Conservation (phyloP, 371 early-diverging fungal genomes). For the Saksenaea vasiformis region DNA sequence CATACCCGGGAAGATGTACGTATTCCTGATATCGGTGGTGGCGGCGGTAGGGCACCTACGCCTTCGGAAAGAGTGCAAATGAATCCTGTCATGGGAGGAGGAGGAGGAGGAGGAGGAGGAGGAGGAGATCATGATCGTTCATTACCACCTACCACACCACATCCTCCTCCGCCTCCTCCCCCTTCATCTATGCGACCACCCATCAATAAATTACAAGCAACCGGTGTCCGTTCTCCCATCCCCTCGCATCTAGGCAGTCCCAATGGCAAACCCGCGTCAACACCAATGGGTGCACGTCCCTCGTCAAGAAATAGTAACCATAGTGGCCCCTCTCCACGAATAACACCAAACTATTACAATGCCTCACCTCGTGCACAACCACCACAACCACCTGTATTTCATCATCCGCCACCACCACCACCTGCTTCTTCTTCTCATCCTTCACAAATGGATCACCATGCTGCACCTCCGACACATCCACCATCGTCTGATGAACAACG, state of each 20-base stretch:
- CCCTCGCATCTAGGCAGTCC: slow-evolving; percentile 19
- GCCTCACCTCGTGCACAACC: slow-evolving; percentile 9
- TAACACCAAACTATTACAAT: neutral
- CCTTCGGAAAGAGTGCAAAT: slow-evolving; percentile 36
- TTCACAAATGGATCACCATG: neutral
- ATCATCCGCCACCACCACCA: neutral
- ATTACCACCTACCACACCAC: slow-evolving; percentile 15
- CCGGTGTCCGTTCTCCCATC: slow-evolving; percentile 22
- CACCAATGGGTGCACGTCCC: slow-evolving; percentile 14
- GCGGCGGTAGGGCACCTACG: slow-evolving; percentile 34
- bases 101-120: too few species aligned
- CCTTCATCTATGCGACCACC: slow-evolving; percentile 12
- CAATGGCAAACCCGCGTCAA: slow-evolving; percentile 9
- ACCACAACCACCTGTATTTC: neutral
- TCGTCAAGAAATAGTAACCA: slow-evolving; percentile 9
- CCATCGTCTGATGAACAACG: neutral
- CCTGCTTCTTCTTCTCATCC: too few species aligned
- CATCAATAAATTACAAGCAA: neutral
- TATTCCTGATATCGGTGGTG: slow-evolving; percentile 40
- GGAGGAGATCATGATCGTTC: slow-evolving; percentile 24
- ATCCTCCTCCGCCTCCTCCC: slow-evolving; percentile 2
- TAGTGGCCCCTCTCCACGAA: slow-evolving; percentile 2
- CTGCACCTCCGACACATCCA: neutral
- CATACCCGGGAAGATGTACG: slow-evolving; percentile 23
- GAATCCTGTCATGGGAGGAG: slow-evolving; percentile 32